Evolutionary conservation across 257 asterid species (phyloP).

Genomic region (Perilla frutescens): DNA sequence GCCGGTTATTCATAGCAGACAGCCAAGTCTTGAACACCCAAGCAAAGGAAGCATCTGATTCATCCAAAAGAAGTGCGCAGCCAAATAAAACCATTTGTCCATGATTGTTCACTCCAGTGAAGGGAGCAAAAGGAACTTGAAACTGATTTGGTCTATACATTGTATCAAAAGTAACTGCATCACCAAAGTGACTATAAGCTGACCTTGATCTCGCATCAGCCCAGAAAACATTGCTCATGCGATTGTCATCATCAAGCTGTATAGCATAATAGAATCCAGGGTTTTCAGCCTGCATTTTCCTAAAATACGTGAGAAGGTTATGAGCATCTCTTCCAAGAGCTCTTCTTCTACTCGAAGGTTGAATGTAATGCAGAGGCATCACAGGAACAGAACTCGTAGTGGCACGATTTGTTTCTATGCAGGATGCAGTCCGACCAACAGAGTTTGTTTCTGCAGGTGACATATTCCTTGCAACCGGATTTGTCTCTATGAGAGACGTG

Average conservation of each 20-base stretch:
- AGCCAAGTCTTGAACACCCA: constrained; percentile 82
- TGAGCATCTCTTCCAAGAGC: constrained; percentile 87
- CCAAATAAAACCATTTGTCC: constrained; percentile 80
- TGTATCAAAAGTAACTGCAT: constrained; percentile 78
- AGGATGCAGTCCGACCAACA: constrained; percentile 41
- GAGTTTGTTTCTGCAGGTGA: constrained; percentile 43
- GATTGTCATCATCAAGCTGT: constrained; percentile 90
- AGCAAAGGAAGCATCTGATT: constrained; percentile 74
- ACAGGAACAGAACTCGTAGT: constrained; percentile 47
- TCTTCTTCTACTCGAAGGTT: constrained; percentile 61
- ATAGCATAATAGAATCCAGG: constrained; percentile 95
- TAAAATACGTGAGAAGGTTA: constrained; percentile 83
- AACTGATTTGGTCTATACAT: constrained; percentile 84
- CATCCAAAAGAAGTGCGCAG: constrained; percentile 80
- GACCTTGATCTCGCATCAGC: constrained; percentile 91
- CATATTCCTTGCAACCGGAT: constrained; percentile 31
- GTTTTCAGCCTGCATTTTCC: constrained; percentile 91
- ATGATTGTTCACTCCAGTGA: constrained; percentile 81
- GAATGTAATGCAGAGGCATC: constrained; percentile 56
- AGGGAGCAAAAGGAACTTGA: constrained; percentile 86
- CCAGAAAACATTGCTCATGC: constrained; percentile 91
- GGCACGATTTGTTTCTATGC: constrained; percentile 52
- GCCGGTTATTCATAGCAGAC: constrained; percentile 67
- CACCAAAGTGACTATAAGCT: constrained; percentile 85
- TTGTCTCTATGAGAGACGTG: constrained; percentile 40